Conservation (phyloP, 1,284 basidiomycete genomes). For the Ustilago nuda region DNA sequence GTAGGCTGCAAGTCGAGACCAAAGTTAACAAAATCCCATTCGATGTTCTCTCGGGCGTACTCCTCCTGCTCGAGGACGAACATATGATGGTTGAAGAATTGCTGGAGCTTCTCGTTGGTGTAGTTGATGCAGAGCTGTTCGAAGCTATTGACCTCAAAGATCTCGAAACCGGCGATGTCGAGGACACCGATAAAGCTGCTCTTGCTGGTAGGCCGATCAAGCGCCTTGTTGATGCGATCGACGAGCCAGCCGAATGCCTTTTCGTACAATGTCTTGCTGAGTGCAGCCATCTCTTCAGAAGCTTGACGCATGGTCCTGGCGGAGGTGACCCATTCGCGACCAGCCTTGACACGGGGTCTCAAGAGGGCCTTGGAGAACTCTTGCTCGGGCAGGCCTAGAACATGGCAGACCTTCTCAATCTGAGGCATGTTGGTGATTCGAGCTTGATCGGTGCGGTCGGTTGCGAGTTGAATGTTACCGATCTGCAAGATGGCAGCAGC, state of each 20-base stretch:
- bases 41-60: conserved; percentile 94
- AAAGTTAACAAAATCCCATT: conserved; percentile 99
- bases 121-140: conserved; percentile 99
- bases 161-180: conserved; percentile 99
- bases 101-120: conserved; percentile 77
- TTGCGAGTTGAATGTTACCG: conserved; percentile 88
- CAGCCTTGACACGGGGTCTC: conserved; percentile 84
- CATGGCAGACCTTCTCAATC: conserved; percentile 86
- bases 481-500: conserved; percentile 94
- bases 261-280: conserved; percentile 97
- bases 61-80: conserved; percentile 99
- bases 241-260: conserved; percentile 95
- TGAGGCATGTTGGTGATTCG: conserved; percentile 73
- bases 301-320: conserved; percentile 92
- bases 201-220: conserved; percentile 88
- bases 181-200: conserved; percentile 97
- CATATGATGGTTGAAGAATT: conserved; percentile 91
- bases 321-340: conserved; percentile 96
- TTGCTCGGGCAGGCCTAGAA: conserved; percentile 88
- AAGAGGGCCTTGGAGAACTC: conserved; percentile 83
- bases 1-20: conserved; percentile 97
- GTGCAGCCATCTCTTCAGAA: conserved; percentile 87
- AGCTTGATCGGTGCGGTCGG: conserved; percentile 88
- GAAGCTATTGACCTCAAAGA: conserved; percentile 77
- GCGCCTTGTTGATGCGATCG: conserved; percentile 91